Evolutionary conservation across 208 protist genomes (phyloP), one percentile per base, ranked within the genome.

Genomic region (Leptomonas seymouri): DNA sequence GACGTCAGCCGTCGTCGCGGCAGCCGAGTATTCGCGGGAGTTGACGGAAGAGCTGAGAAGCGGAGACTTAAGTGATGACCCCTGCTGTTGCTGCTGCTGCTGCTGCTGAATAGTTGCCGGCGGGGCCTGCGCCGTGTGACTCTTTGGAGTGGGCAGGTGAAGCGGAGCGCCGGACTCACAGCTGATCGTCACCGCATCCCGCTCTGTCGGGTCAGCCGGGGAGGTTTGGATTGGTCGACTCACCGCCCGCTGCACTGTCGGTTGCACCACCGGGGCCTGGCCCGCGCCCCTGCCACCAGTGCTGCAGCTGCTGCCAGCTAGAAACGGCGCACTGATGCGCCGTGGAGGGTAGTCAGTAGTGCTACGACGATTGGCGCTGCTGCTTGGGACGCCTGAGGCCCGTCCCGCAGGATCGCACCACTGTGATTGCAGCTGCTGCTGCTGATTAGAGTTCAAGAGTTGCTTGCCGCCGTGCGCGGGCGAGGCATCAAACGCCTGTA

Each of bases 291-390:
- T 39, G 34, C 34, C 34, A 39, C 9, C 9, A 39, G 7, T 9
- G 34, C 34, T 39, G 34, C 9, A 12, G 34, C 9, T 39, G n/a
- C 44, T 9, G 23, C 56, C 36, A 30, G 36, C 14, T 0, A 72
- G 46, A 6, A 65, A 36, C 12, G 25, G 16, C 0, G 45, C 42
- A 16, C 31, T 7, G 20, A 39, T 49, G 21, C 67, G 51, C 3
- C 70, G 54, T 9, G 42, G 56, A 31, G 71, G 58, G 44, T 74
- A 65, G 42, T 74, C 58, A 16, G 44, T 11, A 8, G 57, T 60
- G n/a, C 42, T 44, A 11, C 67, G 57, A 27, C 59, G 46, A 48
- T 55, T 54, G 31, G 20, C 27, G n/a, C 8, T 31, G 28, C 31
- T 51, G 67, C 39, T 31, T 3, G 34, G 23, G 12, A 51, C 9